Evolutionary conservation across 1,284 basidiomycete species (phyloP).

Genomic region (Thelephora terrestris): DNA sequence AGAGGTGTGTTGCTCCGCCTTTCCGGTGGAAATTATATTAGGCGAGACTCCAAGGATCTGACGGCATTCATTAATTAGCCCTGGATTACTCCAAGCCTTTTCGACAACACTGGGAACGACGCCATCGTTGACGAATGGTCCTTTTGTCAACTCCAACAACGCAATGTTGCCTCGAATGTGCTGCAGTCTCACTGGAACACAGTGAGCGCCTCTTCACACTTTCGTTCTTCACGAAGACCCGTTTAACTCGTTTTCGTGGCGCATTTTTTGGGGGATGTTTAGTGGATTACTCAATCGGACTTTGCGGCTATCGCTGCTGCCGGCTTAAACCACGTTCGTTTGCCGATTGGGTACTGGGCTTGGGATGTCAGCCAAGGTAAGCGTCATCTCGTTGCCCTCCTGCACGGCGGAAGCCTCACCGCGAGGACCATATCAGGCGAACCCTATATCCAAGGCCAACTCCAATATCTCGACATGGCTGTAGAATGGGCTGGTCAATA

Average conservation of each 20-base stretch:
- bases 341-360: constrained; percentile 92
- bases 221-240: background rate
- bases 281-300: constrained; percentile 65
- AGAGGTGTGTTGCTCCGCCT: background rate
- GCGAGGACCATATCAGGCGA: constrained; percentile 44
- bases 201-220: constrained; percentile 5
- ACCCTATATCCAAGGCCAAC: constrained; percentile 77
- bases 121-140: constrained; percentile 82
- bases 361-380: constrained; percentile 53
- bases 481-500: constrained; percentile 71
- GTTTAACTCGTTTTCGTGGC: background rate
- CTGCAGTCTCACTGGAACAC: constrained; percentile 71
- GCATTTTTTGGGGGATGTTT: background rate
- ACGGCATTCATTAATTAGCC: constrained; percentile 32
- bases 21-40: background rate
- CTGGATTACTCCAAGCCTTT: constrained; percentile 84
- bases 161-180: constrained; percentile 32
- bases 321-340: constrained; percentile 80
- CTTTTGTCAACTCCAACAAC: constrained; percentile 55
- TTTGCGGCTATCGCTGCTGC: constrained; percentile 65
- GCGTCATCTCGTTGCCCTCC: background rate
- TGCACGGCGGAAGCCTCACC: background rate
- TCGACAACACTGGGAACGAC: constrained; percentile 65
- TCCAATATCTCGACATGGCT: constrained; percentile 63
- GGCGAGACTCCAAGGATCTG: too few relatives aligned